Base-by-base conservation (phyloP, 1,139 yeast species). In the Diutina sp. region DNA sequence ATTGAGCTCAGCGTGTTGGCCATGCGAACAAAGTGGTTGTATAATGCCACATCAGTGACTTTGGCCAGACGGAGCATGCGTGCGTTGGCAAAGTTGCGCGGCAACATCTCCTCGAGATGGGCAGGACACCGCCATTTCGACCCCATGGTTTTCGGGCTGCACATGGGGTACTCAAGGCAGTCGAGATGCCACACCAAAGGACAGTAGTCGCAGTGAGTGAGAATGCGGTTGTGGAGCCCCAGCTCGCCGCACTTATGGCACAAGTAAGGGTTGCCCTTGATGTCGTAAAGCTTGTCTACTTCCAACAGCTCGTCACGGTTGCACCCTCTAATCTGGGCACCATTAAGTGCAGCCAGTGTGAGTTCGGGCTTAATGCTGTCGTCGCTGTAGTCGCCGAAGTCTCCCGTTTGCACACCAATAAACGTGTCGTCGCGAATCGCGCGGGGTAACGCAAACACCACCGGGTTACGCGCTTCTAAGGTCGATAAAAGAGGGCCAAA, bases 81-180 rank as follows among this genome's bases (percentile, higher is more conserved):
- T 44, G 61, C 51, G 41, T 62, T 65, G 55, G 56, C 57, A 56
- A 59, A 58, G 25, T 38, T 25, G 25, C 54, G 46, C 30, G 78
- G 79, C 4, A 82, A 64, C 8, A 85, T 71, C 55, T 78, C 77
- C 54, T 83, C 89, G 14, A 83, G 80, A 69, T 93, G 99, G 63
- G 88, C 84, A 0, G 98, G 99, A 67, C 99, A 93, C 69, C 83
- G 84, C 99, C 99, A 93, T 66, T 88, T 88, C 51, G 80, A 77
- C 1, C 96, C 95, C 50, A 90, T 70, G 29, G 87, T 82, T 64
- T 90, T 89, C n/a, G 86, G 81, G 7, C 85, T 77, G 28, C 87
- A 78, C 64, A 89, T 70, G 1, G 97, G 96, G 9, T 89, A 87
- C 53, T 78, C 77, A 12, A 93, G 69, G 68, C 99, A 93, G 69